Evolutionary conservation across 352 stramenopile species (phyloP).

Genomic region (Globisporangium polare): DNA sequence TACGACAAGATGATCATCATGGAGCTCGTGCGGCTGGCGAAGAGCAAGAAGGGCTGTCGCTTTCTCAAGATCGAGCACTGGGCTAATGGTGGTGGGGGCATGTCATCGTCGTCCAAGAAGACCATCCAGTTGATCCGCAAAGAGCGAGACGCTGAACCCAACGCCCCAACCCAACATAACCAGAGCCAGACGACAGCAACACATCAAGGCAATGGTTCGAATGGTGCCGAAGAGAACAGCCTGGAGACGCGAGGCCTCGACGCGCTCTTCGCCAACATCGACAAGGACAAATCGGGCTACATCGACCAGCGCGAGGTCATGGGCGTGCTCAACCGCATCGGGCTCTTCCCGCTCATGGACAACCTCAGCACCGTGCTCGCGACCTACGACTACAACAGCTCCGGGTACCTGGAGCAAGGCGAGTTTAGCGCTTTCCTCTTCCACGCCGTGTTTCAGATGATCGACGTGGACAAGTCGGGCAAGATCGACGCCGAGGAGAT

Average conservation of each 20-base stretch:
- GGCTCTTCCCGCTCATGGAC: conserved; percentile 51
- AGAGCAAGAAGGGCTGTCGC: conserved; percentile 62
- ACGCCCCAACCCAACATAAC: not conserved
- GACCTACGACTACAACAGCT: conserved; percentile 49
- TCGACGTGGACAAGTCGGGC: conserved; percentile 66
- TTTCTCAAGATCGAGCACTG: conserved; percentile 70
- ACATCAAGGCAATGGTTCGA: conserved; percentile 1
- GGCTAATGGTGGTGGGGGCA: not conserved
- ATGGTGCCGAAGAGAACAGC: conserved; percentile 29
- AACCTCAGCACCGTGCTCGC: conserved; percentile 42
- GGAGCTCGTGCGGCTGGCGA: conserved; percentile 73
- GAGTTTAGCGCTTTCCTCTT: conserved; percentile 76
- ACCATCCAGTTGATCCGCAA: conserved; percentile 43
- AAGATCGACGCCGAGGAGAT: conserved; percentile 79
- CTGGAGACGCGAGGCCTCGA: conserved; percentile 58
- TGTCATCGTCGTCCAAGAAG: conserved; percentile 21
- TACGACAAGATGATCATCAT: conserved; percentile 80
- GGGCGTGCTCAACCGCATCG: conserved; percentile 58
- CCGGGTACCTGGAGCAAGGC: conserved; percentile 39
- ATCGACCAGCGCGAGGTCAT: conserved; percentile 59
- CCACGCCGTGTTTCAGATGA: conserved; percentile 66
- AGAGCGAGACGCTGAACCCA: conserved; percentile 22
- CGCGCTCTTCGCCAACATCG: conserved; percentile 57
- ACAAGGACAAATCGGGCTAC: conserved; percentile 54
- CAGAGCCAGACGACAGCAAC: not conserved